These are phyloP conservation scores for Diaporthe batatas DNA, from an alignment of 2,329 filamentous ascomycete genomes.

Conservation along the genomic window DNA sequence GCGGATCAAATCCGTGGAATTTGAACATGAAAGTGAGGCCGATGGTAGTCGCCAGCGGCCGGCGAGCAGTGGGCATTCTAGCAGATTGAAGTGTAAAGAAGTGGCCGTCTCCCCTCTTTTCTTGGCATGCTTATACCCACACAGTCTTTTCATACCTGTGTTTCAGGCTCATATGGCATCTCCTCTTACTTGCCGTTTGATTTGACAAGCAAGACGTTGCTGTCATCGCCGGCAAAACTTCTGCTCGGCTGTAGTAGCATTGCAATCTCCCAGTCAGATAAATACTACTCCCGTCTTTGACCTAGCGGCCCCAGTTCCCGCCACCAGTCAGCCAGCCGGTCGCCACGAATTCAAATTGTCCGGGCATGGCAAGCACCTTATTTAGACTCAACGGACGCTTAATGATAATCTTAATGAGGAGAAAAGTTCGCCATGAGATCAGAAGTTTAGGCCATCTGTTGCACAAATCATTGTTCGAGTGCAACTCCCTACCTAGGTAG, in stretches of 20 bases:
- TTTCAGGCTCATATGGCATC: slow-evolving; percentile 23
- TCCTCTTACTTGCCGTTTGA: not conserved
- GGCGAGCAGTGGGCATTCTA: not conserved
- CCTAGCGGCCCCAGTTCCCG: slow-evolving; percentile 4
- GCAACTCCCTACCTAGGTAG: too few species aligned
- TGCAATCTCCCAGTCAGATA: slow-evolving; percentile 26
- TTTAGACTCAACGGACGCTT: not conserved
- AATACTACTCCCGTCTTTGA: slow-evolving; percentile 3
- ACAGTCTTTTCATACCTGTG: slow-evolving; percentile 1
- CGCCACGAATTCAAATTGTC: slow-evolving; percentile 5
- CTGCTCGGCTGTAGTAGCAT: slow-evolving; percentile 21
- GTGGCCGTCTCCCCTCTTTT: not conserved
- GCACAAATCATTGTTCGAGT: not conserved
- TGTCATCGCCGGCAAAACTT: slow-evolving; percentile 21
- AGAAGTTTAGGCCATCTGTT: too few species aligned
- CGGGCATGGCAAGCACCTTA: not conserved
- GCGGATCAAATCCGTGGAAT: not conserved
- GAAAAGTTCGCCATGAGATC: slow-evolving; percentile 2
- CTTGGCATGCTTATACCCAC: slow-evolving; percentile 29
- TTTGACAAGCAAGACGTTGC: slow-evolving; percentile 4
- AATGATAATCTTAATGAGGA: not conserved
- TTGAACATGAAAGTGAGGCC: not conserved
- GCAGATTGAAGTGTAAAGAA: slow-evolving; percentile 14
- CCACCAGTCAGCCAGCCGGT: slow-evolving; percentile 7
- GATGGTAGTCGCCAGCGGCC: not conserved